These are phyloP conservation scores for Corchorus olitorius DNA, from an alignment of 345 rosid species.

Conservation along the genomic window DNA sequence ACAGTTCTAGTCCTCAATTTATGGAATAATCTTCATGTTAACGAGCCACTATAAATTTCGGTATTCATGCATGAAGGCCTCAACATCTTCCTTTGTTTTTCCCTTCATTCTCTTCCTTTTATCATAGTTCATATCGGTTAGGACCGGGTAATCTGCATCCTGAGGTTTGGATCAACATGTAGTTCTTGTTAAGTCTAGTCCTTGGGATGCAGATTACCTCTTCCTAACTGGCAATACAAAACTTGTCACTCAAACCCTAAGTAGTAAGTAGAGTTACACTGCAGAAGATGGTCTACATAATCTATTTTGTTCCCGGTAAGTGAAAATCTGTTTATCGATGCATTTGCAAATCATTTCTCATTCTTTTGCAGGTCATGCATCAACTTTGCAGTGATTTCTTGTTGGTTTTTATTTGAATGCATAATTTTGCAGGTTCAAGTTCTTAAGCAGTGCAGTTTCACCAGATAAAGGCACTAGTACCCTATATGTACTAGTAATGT, in stretches of 20 bases:
- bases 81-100: conserved; percentile 13
- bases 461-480: neutral
- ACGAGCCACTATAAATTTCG: conserved; percentile 44
- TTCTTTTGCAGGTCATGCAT: neutral
- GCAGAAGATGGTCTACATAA: neutral
- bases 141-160: conserved; percentile 76
- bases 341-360: neutral
- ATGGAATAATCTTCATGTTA: conserved; percentile 29
- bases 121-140: conserved; percentile 27
- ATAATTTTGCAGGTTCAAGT: conserved; percentile 13
- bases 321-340: neutral
- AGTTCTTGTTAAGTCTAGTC: conserved; percentile 36
- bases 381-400: neutral
- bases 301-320: neutral
- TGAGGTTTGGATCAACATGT: conserved; percentile 58
- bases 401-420: neutral
- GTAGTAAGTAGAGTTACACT: neutral
- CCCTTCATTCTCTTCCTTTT: neutral
- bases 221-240: conserved; percentile 48
- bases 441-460: conserved; percentile 5
- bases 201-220: conserved; percentile 63
- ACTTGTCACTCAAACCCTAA: neutral
- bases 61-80: conserved; percentile 27
- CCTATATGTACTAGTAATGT: neutral
- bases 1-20: neutral